Evolutionary conservation across 1,284 basidiomycete genomes (phyloP).

Genomic region (Ceratobasidium sp.): DNA sequence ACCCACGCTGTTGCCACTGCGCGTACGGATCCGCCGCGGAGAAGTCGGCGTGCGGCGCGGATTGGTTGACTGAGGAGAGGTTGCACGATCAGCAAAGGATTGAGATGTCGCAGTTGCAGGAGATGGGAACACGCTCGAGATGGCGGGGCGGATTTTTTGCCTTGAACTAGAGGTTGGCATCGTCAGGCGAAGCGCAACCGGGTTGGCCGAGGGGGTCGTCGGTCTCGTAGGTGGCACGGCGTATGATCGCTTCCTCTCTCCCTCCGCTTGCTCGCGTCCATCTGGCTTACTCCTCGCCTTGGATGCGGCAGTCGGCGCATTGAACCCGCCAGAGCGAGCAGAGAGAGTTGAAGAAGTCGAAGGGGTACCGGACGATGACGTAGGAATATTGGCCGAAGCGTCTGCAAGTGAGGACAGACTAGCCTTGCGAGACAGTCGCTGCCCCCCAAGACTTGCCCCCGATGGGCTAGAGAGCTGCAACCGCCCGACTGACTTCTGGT

Average conservation of each 20-base stretch:
- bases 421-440: slow-evolving; percentile 46
- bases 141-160: slow-evolving; percentile 76
- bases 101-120: slow-evolving; percentile 54
- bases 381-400: slow-evolving; percentile 5
- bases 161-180: slow-evolving; percentile 82
- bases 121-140: slow-evolving; percentile 77
- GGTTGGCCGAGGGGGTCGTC: slow-evolving; percentile 80
- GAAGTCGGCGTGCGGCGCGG: slow-evolving; percentile 65
- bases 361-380: slow-evolving; percentile 35
- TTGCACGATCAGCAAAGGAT: slow-evolving; percentile 60
- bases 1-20: slow-evolving; percentile 36
- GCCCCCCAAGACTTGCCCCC: background rate
- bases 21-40: slow-evolving; percentile 55
- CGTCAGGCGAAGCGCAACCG: slow-evolving; percentile 81
- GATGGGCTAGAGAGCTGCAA: slow-evolving; percentile 27
- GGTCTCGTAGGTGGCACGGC: slow-evolving; percentile 81
- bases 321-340: slow-evolving; percentile 67
- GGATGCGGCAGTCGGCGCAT: slow-evolving; percentile 81
- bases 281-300: slow-evolving; percentile 72
- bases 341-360: slow-evolving; percentile 40
- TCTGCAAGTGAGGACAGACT: slow-evolving; percentile 48
- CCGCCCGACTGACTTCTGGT: slow-evolving; percentile 48
- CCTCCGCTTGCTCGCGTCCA: slow-evolving; percentile 54
- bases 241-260: slow-evolving; percentile 55
- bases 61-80: slow-evolving; percentile 62